Conservation (phyloP, 2,329 filamentous ascomycete species). For the Bipolaris gigantea region DNA sequence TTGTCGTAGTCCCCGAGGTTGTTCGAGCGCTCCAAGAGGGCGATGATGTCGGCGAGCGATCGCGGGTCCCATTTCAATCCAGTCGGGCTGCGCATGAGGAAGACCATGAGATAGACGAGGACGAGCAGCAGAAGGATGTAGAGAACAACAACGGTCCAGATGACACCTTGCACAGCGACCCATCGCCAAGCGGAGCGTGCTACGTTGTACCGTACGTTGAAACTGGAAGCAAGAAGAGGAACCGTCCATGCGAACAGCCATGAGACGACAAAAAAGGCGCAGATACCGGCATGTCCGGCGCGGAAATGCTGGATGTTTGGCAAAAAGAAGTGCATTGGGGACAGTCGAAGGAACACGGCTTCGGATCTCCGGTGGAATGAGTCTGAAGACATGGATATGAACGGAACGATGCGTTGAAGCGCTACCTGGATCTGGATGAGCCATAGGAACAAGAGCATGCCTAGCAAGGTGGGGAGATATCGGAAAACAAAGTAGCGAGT, state of each 20-base stretch:
- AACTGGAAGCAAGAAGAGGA: conserved; percentile 77
- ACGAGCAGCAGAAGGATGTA: conserved; percentile 70
- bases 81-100: conserved; percentile 67
- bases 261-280: conserved; percentile 66
- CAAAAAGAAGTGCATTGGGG: conserved; percentile 66
- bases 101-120: conserved; percentile 61
- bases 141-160: conserved; percentile 75
- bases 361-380: conserved; percentile 61
- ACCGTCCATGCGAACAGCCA: conserved; percentile 82
- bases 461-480: conserved; percentile 78
- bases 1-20: conserved; percentile 71
- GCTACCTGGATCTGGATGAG: conserved; percentile 73
- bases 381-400: conserved; percentile 72
- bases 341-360: conserved; percentile 64
- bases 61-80: conserved; percentile 84
- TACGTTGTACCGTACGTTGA: conserved; percentile 64
- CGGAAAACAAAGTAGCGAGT: conserved; percentile 82
- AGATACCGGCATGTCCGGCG: conserved; percentile 68
- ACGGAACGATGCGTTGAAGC: conserved; percentile 76
- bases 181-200: conserved; percentile 71
- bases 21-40: conserved; percentile 79
- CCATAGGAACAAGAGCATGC: conserved; percentile 72
- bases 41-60: conserved; percentile 78
- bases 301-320: conserved; percentile 69
- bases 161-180: conserved; percentile 75